A percentile compares a stretch with the other conserved stretches of the same genome.
Evolutionary conservation across 179 eudicot species (phyloP).

Genomic region (Spergularia azorica): DNA sequence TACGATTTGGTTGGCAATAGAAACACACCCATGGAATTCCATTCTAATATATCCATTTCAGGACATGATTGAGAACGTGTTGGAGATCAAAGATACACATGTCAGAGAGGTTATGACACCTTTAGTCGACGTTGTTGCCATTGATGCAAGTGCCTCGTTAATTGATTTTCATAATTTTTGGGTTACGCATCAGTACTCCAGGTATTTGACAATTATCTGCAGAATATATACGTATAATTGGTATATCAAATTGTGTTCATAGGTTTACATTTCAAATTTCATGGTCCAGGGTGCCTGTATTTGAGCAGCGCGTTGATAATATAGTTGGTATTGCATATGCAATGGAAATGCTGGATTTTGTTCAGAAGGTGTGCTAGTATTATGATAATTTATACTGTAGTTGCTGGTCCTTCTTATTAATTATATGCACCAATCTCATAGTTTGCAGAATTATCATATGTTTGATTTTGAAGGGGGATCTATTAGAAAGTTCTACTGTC

Average conservation of each 20-base stretch:
- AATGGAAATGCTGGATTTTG: constrained; percentile 86
- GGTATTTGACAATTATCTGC: constrained; percentile 38
- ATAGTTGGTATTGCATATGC: constrained; percentile 97
- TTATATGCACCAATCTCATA: constrained; percentile 37
- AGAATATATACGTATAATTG: too few species aligned
- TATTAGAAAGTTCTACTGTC: constrained; percentile 72
- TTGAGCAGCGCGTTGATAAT: constrained; percentile 92
- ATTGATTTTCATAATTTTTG: constrained; percentile 84
- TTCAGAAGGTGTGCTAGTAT: constrained; percentile 53
- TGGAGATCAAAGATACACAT: constrained; percentile 92
- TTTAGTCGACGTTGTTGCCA: constrained; percentile 93
- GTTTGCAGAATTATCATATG: constrained; percentile 48
- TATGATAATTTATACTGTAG: neutral
- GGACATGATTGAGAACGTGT: constrained; percentile 98
- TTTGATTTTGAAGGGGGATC: constrained; percentile 84
- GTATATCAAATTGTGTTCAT: too few species aligned
- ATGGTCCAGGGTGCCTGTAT: constrained; percentile 77
- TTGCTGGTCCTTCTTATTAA: constrained; percentile 17
- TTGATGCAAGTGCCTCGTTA: constrained; percentile 86
- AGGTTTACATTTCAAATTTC: too few species aligned
- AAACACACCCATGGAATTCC: neutral
- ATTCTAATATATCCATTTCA: constrained; percentile 24
- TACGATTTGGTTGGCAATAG: neutral
- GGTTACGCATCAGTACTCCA: constrained; percentile 93
- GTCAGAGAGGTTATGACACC: constrained; percentile 98